Conservation (phyloP, 78 protist species). For the Reticulomyxa filosa region DNA sequence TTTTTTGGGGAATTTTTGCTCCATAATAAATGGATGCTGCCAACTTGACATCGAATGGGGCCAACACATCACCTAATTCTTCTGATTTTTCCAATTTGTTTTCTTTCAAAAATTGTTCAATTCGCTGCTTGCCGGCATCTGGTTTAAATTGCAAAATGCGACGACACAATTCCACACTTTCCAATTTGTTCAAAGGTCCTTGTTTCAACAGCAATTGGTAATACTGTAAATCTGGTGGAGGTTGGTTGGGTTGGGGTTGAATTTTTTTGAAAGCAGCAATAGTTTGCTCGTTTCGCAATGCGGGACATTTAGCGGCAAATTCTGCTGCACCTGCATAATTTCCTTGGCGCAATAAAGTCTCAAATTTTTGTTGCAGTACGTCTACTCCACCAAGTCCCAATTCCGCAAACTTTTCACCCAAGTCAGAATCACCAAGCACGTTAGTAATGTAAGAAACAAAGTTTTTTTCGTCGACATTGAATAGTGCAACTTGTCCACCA, state of each 20-base stretch:
- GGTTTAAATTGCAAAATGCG: conserved; percentile 57
- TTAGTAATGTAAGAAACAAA: conserved; percentile 61
- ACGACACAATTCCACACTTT: conserved; percentile 78
- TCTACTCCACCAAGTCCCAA: conserved; percentile 77
- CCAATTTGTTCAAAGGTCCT: conserved; percentile 65
- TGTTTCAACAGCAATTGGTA: not conserved
- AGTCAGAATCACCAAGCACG: conserved; percentile 41
- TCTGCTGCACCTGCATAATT: conserved; percentile 67
- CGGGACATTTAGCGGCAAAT: conserved; percentile 59
- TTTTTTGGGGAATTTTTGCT: conserved; percentile 53
- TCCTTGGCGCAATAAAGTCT: too few species aligned
- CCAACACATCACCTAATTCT: conserved; percentile 83
- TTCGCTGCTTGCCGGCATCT: not conserved
- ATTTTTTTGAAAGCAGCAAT: conserved; percentile 58
- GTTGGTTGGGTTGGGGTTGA: conserved; percentile 34
- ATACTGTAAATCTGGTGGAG: conserved; percentile 15
- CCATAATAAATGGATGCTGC: conserved; percentile 76
- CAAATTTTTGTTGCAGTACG: conserved; percentile 59
- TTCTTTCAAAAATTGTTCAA: conserved; percentile 71
- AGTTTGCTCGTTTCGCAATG: conserved; percentile 75
- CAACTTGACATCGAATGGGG: conserved; percentile 30
- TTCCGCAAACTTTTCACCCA: conserved; percentile 69
- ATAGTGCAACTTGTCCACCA: conserved; percentile 27
- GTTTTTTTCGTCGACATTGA: conserved; percentile 59
- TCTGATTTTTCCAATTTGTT: conserved; percentile 87